Percentiles rank a stretch among this genome's conserved stretches.
phyloP scores from a whole-genome alignment of 2,329 filamentous ascomycete species.

The Acrocalymma vagum region DNA sequence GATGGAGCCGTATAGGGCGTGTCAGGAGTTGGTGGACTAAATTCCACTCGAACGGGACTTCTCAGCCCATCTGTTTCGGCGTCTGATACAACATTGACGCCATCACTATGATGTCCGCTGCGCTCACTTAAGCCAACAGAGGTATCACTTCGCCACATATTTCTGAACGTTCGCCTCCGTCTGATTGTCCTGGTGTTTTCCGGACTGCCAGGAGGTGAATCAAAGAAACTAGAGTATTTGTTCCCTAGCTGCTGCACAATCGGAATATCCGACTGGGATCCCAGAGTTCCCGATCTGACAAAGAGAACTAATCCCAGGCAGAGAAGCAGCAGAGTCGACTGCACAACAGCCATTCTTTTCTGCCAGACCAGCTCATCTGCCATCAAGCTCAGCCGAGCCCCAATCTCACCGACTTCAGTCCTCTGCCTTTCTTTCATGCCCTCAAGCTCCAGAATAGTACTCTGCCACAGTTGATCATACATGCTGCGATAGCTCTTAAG shows the following conservation, averaged over 20 bases:
- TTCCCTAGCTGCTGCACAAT: constrained; percentile 55
- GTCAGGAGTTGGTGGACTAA: constrained; percentile 45
- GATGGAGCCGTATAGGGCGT: constrained; percentile 19
- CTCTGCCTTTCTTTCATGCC: constrained; percentile 86
- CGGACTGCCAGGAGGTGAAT: constrained; percentile 47
- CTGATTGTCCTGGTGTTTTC: constrained; percentile 31
- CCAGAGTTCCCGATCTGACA: constrained; percentile 48
- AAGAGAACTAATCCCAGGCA: constrained; percentile 91
- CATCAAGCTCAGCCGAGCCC: constrained; percentile 80
- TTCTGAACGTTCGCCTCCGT: constrained; percentile 40
- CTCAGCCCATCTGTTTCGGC: constrained; percentile 41
- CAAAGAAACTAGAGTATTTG: constrained; percentile 45
- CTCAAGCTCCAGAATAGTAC: constrained; percentile 90
- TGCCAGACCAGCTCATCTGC: constrained; percentile 88
- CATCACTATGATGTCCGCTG: constrained; percentile 34
- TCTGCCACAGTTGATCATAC: constrained; percentile 97
- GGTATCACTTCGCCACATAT: constrained; percentile 45
- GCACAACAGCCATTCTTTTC: constrained; percentile 93
- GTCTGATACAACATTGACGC: constrained; percentile 30
- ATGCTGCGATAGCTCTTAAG: constrained; percentile 68
- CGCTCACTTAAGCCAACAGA: constrained; percentile 43
- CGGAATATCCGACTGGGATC: constrained; percentile 51
- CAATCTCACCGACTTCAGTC: constrained; percentile 83
- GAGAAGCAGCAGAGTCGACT: constrained; percentile 84
- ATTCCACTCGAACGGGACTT: constrained; percentile 40